A percentile compares a stretch with the other conserved stretches of the same genome.
Evolutionary conservation across 306 rosid genomes (phyloP).

Genomic region (Hippophae tibetana): DNA sequence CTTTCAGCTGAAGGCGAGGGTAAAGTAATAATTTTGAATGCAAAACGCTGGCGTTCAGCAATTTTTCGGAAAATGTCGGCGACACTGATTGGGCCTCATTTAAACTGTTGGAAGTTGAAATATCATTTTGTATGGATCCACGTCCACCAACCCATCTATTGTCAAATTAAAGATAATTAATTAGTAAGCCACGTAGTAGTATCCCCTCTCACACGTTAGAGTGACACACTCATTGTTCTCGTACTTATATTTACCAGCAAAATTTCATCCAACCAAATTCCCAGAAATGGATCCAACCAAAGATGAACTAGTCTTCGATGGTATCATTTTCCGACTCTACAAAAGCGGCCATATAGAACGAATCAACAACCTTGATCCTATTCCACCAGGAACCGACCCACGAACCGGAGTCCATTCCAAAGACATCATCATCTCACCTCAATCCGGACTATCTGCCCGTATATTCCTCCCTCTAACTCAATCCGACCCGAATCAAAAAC

Average conservation of each 20-base stretch:
- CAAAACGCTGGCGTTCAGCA: too few species aligned
- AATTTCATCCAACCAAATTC: background rate
- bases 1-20: too few species aligned
- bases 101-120: too few species aligned
- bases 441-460: slow-evolving; percentile 22
- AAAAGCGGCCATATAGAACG: slow-evolving; percentile 25
- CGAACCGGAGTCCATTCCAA: slow-evolving; percentile 27
- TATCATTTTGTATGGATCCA: too few species aligned
- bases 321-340: slow-evolving; percentile 22
- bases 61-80: too few species aligned
- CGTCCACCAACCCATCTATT: too few species aligned
- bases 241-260: background rate
- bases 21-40: too few species aligned
- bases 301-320: slow-evolving; percentile 5
- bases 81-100: too few species aligned
- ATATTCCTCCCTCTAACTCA: slow-evolving; percentile 18
- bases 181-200: too few species aligned
- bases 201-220: too few species aligned
- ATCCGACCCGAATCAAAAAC: slow-evolving; percentile 11
- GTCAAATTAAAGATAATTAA: too few species aligned
- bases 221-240: background rate
- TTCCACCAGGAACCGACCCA: slow-evolving; percentile 29
- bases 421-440: slow-evolving; percentile 26
- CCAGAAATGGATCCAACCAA: slow-evolving; percentile 1
- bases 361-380: slow-evolving; percentile 4